Base-by-base conservation (phyloP, 768 basidiomycete species). In the Suillus americanus region DNA sequence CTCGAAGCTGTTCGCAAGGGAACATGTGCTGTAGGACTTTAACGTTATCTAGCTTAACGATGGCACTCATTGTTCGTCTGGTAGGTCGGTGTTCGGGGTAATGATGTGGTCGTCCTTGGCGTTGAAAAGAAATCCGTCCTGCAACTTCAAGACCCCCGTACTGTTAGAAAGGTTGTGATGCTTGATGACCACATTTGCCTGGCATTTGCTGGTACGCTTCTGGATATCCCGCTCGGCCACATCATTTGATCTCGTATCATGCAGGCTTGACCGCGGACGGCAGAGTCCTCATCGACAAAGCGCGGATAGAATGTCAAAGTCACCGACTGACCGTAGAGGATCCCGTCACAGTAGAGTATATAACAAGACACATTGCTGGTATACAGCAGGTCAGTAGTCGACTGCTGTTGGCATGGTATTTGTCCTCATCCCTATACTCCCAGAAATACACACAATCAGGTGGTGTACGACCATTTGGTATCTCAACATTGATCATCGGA, bases 101-200 rank as follows among this genome's bases (percentile, higher is more conserved):
- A 91, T 74, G 90, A 95, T 70, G 92, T 96, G 35, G 97, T 98
- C 2, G 94, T 99, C 5, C 83, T 99, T 30, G 97, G 97, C 59
- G 97, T 99, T 37, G 97, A 99, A 84, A 99, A 99, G 92, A 99
- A 98, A 79, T 95, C 94, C 0, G 89, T 97, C 35, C 83, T 99
- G 13, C 97, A 99, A 78, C 85, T 99, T 20, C 97, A 99, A 82
- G 97, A 99, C 78, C 95, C 97, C 8, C 85, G 97, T 61, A 99
- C 97, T 1, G 96, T 99, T 18, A 84, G 97, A 62, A 99, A 99
- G 78, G 96, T 99, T 9, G 97, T 93, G 64, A 95, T 98, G 95
- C 80, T 99, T 60, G 97, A 99, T 75, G 97, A 99, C 74, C 97
- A 99, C 74, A 79, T 99, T 64, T 98, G 95, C 74, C 84, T 99